Percentiles rank a stretch among this genome's conserved stretches.
Evolutionary conservation across 2,329 filamentous ascomycete species (phyloP).

Genomic region (Colletotrichum zoysiae): DNA sequence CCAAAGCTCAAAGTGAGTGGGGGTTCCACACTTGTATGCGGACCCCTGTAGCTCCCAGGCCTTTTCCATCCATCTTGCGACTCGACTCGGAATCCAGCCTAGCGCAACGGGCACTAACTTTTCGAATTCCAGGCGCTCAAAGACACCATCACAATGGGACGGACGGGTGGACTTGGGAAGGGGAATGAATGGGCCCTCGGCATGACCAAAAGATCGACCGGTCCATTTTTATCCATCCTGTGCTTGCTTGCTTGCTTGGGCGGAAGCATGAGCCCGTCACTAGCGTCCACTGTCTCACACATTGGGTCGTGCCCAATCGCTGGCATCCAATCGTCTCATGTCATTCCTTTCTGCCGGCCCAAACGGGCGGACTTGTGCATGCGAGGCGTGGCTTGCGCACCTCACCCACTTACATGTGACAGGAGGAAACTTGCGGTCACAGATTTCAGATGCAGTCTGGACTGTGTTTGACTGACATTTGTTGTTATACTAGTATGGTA

Average conservation of each 20-base stretch:
- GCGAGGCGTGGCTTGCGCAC: background rate
- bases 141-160: conserved; percentile 24
- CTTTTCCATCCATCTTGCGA: conserved; percentile 1
- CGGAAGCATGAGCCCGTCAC: conserved; percentile 14
- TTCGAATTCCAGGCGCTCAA: conserved; percentile 17
- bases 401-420: conserved; percentile 36
- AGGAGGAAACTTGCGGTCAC: conserved; percentile 18
- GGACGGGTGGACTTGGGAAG: background rate
- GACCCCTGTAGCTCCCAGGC: conserved; percentile 27
- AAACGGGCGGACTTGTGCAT: conserved; percentile 20
- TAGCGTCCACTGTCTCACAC: conserved; percentile 36
- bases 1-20: conserved; percentile 29
- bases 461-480: conserved; percentile 22
- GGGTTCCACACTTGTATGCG: conserved; percentile 16
- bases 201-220: conserved; percentile 2
- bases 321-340: conserved; percentile 32
- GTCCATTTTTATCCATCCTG: conserved; percentile 20
- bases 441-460: conserved; percentile 6
- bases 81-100: conserved; percentile 15
- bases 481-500: conserved; percentile 17
- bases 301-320: conserved; percentile 21
- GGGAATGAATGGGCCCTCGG: conserved; percentile 16
- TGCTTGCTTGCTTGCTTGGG: conserved; percentile 21
- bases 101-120: conserved; percentile 39
- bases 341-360: conserved; percentile 17